Percentiles rank a stretch among this genome's conserved stretches.
These are phyloP conservation scores for Ogataea zsoltii DNA, from an alignment of 805 yeast genomes.

Conservation along the genomic window DNA sequence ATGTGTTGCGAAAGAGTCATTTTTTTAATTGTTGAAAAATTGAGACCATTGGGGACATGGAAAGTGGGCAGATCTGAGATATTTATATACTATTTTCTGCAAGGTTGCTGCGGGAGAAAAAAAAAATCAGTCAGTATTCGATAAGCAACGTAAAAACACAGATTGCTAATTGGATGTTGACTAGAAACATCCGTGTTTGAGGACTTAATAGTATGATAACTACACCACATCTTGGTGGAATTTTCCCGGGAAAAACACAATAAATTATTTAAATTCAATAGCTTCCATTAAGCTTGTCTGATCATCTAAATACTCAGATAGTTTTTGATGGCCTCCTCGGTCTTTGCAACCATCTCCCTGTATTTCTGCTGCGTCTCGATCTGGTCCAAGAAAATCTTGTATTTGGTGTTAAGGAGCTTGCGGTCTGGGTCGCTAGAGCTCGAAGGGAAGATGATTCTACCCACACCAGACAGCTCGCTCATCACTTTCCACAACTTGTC, in stretches of 20 bases:
- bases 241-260: too few relatives aligned
- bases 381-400: constrained; percentile 84
- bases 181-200: too few relatives aligned
- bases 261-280: too few relatives aligned
- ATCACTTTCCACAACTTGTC: constrained; percentile 82
- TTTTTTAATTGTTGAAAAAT: not conserved
- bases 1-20: constrained; percentile 50
- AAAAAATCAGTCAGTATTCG: too few relatives aligned
- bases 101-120: not conserved
- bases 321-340: constrained; percentile 35
- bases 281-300: too few relatives aligned
- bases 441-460: constrained; percentile 73
- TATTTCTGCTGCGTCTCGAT: constrained; percentile 78
- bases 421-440: constrained; percentile 61
- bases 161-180: too few relatives aligned
- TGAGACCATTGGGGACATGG: not conserved
- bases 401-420: constrained; percentile 72
- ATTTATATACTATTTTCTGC: not conserved
- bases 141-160: too few relatives aligned
- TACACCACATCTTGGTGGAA: too few relatives aligned
- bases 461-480: constrained; percentile 82
- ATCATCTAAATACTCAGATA: constrained; percentile 26
- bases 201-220: too few relatives aligned
- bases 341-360: constrained; percentile 63
- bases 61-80: not conserved